Conservation (phyloP, 306 rosid species). For the Quercus dentata region DNA sequence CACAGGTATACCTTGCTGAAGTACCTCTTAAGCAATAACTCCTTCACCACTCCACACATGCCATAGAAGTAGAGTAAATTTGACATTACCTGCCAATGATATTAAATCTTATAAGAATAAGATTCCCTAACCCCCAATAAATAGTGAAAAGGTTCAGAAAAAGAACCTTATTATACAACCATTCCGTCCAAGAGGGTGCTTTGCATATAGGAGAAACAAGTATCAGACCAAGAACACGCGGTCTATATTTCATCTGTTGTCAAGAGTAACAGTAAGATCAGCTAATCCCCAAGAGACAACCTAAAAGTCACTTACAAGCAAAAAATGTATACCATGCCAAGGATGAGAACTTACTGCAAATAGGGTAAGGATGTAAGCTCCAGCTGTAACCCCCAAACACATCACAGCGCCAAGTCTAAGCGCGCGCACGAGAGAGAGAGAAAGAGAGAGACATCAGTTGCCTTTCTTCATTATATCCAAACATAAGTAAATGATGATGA, state of each 20-base stretch:
- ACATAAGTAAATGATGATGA: not conserved
- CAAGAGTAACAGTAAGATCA: constrained; percentile 25
- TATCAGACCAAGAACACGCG: constrained; percentile 84
- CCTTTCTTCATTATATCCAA: constrained; percentile 7
- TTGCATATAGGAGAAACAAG: constrained; percentile 86
- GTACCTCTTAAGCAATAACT: constrained; percentile 79
- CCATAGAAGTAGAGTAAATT: constrained; percentile 87
- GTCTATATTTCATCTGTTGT: constrained; percentile 82
- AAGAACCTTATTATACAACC: constrained; percentile 89
- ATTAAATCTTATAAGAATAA: constrained; percentile 11
- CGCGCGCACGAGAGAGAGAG: not conserved
- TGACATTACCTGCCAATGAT: constrained; percentile 63
- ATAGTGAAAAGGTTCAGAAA: constrained; percentile 19
- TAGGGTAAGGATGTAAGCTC: constrained; percentile 86
- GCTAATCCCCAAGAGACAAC: constrained; percentile 11
- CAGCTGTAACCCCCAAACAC: constrained; percentile 98
- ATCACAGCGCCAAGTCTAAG: constrained; percentile 79
- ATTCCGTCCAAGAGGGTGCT: constrained; percentile 91
- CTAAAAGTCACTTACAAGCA: not conserved
- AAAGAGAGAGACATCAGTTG: constrained; percentile 25
- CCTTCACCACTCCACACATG: constrained; percentile 92
- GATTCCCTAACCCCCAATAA: constrained; percentile 5
- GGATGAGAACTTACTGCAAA: constrained; percentile 71
- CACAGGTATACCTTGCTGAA: constrained; percentile 74
- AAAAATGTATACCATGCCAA: not conserved